Evolutionary conservation across 768 basidiomycete species (phyloP).

Genomic region (Tylopilus subfusipes): DNA sequence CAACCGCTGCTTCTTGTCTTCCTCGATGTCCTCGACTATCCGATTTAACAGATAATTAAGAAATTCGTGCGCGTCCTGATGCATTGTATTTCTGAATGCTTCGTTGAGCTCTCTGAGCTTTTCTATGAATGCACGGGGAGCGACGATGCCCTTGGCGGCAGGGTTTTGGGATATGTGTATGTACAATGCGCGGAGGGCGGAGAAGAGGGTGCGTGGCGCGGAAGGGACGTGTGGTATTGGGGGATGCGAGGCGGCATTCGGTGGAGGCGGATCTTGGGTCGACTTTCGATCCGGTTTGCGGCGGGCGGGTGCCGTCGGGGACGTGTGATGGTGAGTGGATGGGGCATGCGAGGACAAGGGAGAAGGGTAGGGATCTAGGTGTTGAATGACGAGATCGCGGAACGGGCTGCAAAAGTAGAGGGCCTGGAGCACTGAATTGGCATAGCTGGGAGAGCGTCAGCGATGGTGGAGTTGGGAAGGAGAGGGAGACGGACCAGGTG

Average conservation of each 20-base stretch:
- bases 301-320: conserved; percentile 36
- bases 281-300: conserved; percentile 59
- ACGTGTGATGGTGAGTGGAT: conserved; percentile 21
- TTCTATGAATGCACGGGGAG: conserved; percentile 88
- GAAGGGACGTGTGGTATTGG: conserved; percentile 48
- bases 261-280: conserved; percentile 32
- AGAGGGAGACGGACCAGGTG: conserved; percentile 64
- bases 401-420: conserved; percentile 95
- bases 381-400: conserved; percentile 81
- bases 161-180: conserved; percentile 76
- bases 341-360: conserved; percentile 25
- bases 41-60: conserved; percentile 90
- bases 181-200: conserved; percentile 92
- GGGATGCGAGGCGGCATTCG: conserved; percentile 26
- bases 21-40: conserved; percentile 90
- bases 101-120: conserved; percentile 93
- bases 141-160: conserved; percentile 75
- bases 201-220: conserved; percentile 74
- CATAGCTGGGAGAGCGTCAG: conserved; percentile 61
- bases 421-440: conserved; percentile 97
- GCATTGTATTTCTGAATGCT: conserved; percentile 84
- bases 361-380: conserved; percentile 47
- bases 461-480: conserved; percentile 2
- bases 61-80: conserved; percentile 99
- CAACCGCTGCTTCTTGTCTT: conserved; percentile 50